Conservation (phyloP, 2,329 filamentous ascomycete species). For the Diaporthe sp. region DNA sequence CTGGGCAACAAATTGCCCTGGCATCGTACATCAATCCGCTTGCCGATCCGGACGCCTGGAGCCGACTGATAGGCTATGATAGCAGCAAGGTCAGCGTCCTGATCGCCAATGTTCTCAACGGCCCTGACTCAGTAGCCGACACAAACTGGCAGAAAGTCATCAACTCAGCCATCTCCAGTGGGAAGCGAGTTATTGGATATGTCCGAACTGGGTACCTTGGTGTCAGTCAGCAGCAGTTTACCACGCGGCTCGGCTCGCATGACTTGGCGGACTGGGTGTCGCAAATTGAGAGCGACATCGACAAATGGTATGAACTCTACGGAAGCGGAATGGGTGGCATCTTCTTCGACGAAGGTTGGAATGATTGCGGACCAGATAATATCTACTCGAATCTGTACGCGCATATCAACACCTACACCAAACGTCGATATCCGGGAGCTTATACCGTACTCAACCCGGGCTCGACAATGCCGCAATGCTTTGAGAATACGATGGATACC, state of each 20-base stretch:
- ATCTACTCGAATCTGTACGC: conserved; percentile 42
- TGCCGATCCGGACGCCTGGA: not conserved
- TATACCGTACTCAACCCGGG: conserved; percentile 41
- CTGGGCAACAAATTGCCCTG: conserved; percentile 3
- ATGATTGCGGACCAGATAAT: conserved; percentile 41
- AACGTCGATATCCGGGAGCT: conserved; percentile 39
- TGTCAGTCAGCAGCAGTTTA: not conserved
- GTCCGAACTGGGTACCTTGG: not conserved
- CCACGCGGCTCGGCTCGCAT: conserved; percentile 38
- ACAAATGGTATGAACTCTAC: conserved; percentile 41
- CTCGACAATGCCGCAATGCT: conserved; percentile 41
- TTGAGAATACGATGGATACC: conserved; percentile 45
- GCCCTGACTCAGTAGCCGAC: not conserved
- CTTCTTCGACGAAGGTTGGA: conserved; percentile 47
- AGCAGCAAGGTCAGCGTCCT: not conserved
- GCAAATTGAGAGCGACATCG: conserved; percentile 41
- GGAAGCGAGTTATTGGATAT: not conserved
- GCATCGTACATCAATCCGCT: not conserved
- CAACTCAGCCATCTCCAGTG: not conserved
- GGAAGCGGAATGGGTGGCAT: conserved; percentile 42
- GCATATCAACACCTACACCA: conserved; percentile 40
- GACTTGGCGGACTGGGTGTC: conserved; percentile 39
- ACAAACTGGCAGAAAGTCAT: not conserved
- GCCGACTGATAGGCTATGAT: not conserved
- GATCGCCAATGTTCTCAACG: not conserved